These are phyloP conservation scores for Dovyalis caffra DNA, from an alignment of 345 rosid species.

Conservation along the genomic window DNA sequence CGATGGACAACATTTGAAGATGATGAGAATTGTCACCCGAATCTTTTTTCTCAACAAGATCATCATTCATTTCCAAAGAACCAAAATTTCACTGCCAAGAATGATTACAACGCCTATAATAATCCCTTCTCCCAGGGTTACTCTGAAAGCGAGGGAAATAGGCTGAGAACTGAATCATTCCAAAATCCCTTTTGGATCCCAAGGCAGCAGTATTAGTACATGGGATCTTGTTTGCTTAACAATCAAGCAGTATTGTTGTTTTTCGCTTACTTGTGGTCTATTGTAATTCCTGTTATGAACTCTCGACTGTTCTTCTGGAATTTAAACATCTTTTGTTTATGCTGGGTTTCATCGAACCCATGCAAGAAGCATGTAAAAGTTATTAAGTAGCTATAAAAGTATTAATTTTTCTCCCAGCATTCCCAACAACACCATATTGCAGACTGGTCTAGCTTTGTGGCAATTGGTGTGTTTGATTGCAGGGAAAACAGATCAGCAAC, in stretches of 20 bases:
- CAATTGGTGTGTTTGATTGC: too few species aligned
- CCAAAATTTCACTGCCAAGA: not conserved
- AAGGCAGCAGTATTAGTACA: constrained; percentile 1
- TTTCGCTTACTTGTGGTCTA: not conserved
- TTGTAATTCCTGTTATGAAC: not conserved
- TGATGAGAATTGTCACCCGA: constrained; percentile 56
- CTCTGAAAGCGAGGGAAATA: constrained; percentile 10
- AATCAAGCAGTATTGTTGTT: not conserved
- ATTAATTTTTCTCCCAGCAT: too few species aligned
- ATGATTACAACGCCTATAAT: not conserved
- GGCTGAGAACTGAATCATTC: constrained; percentile 23
- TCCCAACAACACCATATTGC: too few species aligned
- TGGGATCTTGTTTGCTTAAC: not conserved
- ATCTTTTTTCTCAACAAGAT: constrained; percentile 37
- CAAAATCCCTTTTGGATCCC: constrained; percentile 32
- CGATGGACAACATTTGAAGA: constrained; percentile 65
- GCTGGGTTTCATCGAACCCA: not conserved
- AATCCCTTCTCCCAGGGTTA: constrained; percentile 25
- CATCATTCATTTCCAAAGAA: not conserved
- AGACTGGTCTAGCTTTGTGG: too few species aligned
- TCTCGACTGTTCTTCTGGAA: constrained; percentile 11
- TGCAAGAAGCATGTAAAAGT: not conserved
- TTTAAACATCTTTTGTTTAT: not conserved
- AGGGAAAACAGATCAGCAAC: too few species aligned
- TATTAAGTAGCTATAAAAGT: not conserved